phyloP scores from a whole-genome alignment of 106 monocot genomes.

The Chionographis japonica region DNA sequence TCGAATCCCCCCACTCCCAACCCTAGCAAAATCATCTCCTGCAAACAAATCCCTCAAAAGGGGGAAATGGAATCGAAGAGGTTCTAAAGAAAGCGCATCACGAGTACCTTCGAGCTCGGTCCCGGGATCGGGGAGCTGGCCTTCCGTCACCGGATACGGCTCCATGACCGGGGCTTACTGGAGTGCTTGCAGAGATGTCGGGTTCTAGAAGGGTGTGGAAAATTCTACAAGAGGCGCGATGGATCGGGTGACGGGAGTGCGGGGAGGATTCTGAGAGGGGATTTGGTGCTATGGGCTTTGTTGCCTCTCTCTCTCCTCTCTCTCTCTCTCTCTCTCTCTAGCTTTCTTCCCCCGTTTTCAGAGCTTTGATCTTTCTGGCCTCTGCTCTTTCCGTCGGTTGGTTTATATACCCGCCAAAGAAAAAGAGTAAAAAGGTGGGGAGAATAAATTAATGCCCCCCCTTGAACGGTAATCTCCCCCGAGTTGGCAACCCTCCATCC shows the following conservation, averaged over 20 bases:
- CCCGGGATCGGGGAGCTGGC: constrained; percentile 20
- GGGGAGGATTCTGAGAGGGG: background rate
- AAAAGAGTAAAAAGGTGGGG: background rate
- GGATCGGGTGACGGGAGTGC: background rate
- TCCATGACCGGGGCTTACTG: too few species aligned
- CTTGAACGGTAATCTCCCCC: too few species aligned
- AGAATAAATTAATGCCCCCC: too few species aligned
- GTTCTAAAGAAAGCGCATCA: too few species aligned
- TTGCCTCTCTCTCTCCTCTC: background rate
- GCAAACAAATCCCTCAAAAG: constrained; percentile 3
- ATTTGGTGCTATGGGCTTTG: background rate
- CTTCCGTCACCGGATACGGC: too few species aligned
- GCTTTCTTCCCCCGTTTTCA: constrained; percentile 3
- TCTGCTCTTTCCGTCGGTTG: constrained; percentile 17
- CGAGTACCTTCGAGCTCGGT: constrained; percentile 64
- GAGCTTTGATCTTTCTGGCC: constrained; percentile 9
- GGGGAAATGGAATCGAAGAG: background rate
- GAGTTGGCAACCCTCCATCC: too few species aligned
- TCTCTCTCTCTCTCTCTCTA: background rate
- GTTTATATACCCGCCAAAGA: constrained; percentile 42
- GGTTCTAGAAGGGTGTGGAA: constrained; percentile 8
- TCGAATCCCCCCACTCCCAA: background rate
- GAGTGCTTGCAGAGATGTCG: background rate
- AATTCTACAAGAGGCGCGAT: background rate
- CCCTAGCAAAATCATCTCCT: background rate